Evolutionary conservation across 495 filamentous ascomycete genomes (phyloP), one percentile per base, ranked within the genome.

Genomic region (Acidomyces sp.): DNA sequence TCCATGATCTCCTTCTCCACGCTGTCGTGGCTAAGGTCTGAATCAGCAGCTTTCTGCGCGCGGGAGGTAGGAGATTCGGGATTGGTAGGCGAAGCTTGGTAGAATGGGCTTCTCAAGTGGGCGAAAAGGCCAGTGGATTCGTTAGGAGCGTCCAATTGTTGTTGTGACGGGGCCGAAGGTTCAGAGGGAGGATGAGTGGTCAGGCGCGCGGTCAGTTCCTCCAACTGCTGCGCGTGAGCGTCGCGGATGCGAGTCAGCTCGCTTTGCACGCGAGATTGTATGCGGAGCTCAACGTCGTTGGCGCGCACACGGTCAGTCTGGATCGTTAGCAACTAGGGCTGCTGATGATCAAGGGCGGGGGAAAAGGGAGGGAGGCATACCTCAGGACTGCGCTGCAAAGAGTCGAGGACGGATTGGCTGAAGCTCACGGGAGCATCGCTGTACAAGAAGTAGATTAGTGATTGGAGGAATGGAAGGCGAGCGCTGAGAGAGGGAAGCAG

Each of bases 301-400:
- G 77, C 67, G 54, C 90, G 87, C 46, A 84, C 83, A 34, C 78
- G 73, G 65, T 97, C 85, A 61, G 78, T 83, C 85, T 93, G 61
- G 13, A 3, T 10, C 9, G n/a, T 6, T 29, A 21, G 18, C 28
- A 29, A 21, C 2, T 13, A 17, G 35, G 17, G 3, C 17, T 34
- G 19, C 34, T 41, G 30, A n/a, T n/a, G n/a, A n/a, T n/a, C n/a
- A n/a, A n/a, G n/a, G n/a, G n/a, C n/a, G n/a, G n/a, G n/a, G n/a
- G n/a, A n/a, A n/a, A n/a, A n/a, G n/a, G n/a, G n/a, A 33, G 20
- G 6, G 30, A 21, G 37, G 51, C 67, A 54, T 66, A 94, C 90
- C 76, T 96, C 85, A 45, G 75, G 71, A 66, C 76, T 92, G 46
- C 71, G 70, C 52, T 94, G 80, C 43, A 97, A 71, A 42, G 77